phyloP scores from a whole-genome alignment of 257 asterid genomes.

The Mitragyna speciosa region DNA sequence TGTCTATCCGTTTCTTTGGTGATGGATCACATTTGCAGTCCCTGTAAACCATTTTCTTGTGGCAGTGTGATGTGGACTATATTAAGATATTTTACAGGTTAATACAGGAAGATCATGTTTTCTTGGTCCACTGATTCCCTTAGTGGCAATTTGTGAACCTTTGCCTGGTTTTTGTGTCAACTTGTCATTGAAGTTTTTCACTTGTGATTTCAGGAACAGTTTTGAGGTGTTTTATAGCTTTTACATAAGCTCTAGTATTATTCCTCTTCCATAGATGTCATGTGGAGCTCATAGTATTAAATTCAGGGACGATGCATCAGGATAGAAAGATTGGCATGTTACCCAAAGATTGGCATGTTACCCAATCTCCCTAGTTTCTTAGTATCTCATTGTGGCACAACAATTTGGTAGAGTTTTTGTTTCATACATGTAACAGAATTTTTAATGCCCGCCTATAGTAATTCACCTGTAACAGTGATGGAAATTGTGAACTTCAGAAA shows the following conservation, averaged over 20 bases:
- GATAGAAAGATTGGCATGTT: neutral
- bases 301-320: neutral
- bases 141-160: constrained; percentile 3
- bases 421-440: neutral
- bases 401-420: neutral
- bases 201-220: neutral
- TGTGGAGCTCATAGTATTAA: neutral
- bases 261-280: neutral
- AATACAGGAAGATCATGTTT: neutral
- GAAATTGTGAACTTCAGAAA: neutral
- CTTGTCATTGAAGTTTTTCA: neutral
- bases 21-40: neutral
- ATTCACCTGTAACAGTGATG: neutral
- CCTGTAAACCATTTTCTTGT: neutral
- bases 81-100: neutral
- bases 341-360: neutral
- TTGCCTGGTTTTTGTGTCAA: neutral
- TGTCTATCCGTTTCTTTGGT: neutral
- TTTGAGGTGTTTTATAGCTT: neutral
- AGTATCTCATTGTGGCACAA: neutral
- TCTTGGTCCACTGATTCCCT: neutral
- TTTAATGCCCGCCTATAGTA: neutral
- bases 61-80: neutral
- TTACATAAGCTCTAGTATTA: neutral
- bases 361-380: neutral